Conservation (phyloP, 495 filamentous ascomycete genomes). For the Stereocaulon alpinum region DNA sequence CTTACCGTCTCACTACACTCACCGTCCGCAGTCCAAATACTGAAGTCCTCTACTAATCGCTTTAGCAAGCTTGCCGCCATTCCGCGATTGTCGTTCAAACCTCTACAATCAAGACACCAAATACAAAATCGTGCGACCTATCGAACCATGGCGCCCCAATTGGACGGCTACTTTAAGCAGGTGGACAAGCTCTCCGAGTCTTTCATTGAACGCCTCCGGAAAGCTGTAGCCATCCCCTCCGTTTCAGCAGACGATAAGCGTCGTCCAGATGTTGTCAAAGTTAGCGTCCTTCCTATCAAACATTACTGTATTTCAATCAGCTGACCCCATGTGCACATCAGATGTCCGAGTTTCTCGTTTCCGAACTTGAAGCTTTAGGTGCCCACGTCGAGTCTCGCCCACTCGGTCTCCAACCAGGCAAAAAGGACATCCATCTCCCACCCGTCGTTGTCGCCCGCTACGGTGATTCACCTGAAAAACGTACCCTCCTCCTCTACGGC, state of each 20-base stretch:
- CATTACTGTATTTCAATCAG: not conserved
- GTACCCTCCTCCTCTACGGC: conserved; percentile 91
- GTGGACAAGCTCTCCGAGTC: conserved; percentile 69
- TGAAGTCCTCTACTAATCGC: not conserved
- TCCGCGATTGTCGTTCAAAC: not conserved
- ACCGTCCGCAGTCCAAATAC: too few relatives aligned
- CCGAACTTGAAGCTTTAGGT: conserved; percentile 71
- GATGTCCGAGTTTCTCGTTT: conserved; percentile 88
- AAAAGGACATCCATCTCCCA: conserved; percentile 81
- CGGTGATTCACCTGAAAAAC: conserved; percentile 80
- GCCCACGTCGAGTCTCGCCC: conserved; percentile 74
- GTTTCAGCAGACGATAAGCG: conserved; percentile 83
- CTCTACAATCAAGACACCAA: not conserved
- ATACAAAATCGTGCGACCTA: conserved; percentile 7
- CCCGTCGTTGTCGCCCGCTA: conserved; percentile 88
- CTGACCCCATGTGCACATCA: conserved; percentile 23
- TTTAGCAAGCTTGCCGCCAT: not conserved
- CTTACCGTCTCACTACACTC: not conserved
- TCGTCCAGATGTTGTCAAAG: conserved; percentile 5
- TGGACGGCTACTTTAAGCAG: conserved; percentile 76
- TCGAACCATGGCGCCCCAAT: conserved; percentile 68
- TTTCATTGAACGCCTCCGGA: conserved; percentile 86
- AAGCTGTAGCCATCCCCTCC: conserved; percentile 93
- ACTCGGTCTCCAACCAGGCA: conserved; percentile 81
- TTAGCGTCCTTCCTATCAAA: not conserved